These are phyloP conservation scores for Colletotrichum somersetense DNA, from an alignment of 2,329 filamentous ascomycete species.

Conservation along the genomic window DNA sequence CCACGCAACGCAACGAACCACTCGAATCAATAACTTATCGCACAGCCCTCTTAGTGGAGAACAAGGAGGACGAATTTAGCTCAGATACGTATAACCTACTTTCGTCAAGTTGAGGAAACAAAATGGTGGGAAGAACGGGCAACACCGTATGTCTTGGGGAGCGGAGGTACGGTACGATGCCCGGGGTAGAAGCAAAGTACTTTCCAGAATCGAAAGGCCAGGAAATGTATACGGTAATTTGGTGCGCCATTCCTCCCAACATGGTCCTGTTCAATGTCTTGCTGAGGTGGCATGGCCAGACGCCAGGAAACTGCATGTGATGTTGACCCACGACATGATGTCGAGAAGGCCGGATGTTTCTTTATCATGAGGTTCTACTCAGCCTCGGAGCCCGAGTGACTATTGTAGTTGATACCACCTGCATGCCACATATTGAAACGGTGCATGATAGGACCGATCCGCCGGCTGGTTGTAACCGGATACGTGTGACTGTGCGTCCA, in stretches of 20 bases:
- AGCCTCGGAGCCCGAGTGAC: neutral
- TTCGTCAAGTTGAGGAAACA: constrained; percentile 22
- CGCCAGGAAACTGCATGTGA: constrained; percentile 3
- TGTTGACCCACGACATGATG: constrained; percentile 21
- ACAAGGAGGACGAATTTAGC: constrained; percentile 27
- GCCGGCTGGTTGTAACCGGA: constrained; percentile 25
- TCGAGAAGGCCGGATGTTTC: neutral
- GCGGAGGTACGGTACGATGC: constrained; percentile 16
- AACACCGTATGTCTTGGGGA: constrained; percentile 35
- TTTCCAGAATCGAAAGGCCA: neutral
- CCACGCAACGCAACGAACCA: constrained; percentile 37
- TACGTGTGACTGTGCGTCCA: constrained; percentile 22
- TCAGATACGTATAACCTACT: constrained; percentile 29
- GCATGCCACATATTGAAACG: constrained; percentile 10
- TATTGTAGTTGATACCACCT: neutral
- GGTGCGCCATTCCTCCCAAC: neutral
- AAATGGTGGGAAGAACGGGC: constrained; percentile 27
- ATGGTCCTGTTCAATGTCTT: neutral
- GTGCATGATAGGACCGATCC: constrained; percentile 18
- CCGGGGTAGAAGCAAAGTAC: neutral
- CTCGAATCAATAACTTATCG: constrained; percentile 30
- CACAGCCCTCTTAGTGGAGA: constrained; percentile 38
- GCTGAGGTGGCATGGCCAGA: constrained; percentile 5
- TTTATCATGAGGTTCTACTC: constrained; percentile 17
- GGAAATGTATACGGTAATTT: neutral